Conservation (phyloP, 345 rosid species). For the Pugionium dolabratum region DNA sequence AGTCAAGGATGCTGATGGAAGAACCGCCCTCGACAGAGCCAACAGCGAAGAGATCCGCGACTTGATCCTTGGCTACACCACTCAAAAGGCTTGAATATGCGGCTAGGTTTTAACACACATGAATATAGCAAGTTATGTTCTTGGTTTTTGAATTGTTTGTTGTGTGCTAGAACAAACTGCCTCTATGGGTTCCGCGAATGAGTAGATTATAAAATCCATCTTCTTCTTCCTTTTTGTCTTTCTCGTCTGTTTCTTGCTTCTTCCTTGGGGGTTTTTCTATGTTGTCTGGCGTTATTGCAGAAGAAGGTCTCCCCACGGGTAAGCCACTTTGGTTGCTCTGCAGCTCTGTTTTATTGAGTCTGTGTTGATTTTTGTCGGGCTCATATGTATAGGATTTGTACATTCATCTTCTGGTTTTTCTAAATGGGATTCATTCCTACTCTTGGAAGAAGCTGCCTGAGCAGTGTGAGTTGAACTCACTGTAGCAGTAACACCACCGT, state of each 20-base stretch:
- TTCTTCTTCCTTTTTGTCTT: constrained; percentile 25
- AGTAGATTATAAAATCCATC: constrained; percentile 46
- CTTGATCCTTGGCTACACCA: constrained; percentile 58
- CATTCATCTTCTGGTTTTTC: constrained; percentile 27
- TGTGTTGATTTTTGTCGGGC: constrained; percentile 32
- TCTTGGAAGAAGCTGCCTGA: constrained; percentile 15
- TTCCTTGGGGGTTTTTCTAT: constrained; percentile 35
- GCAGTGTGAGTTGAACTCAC: constrained; percentile 29
- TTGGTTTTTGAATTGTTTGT: constrained; percentile 2
- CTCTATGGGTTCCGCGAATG: constrained; percentile 33
- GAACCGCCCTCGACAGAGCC: constrained; percentile 75
- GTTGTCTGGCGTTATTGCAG: constrained; percentile 32
- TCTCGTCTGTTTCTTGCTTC: constrained; percentile 33
- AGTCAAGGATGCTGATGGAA: constrained; percentile 72
- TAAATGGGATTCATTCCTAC: not conserved
- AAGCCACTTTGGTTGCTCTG: constrained; percentile 57
- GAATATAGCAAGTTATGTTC: not conserved
- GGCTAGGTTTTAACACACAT: not conserved
- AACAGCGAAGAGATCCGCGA: constrained; percentile 62
- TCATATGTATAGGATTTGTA: not conserved
- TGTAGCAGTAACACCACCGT: constrained; percentile 6
- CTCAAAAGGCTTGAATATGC: constrained; percentile 50
- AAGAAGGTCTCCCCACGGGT: constrained; percentile 52
- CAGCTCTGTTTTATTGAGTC: constrained; percentile 12
- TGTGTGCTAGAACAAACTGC: constrained; percentile 42